Conservation (phyloP, 176 grass and related monocot genomes). For the Hordeum marinum region DNA sequence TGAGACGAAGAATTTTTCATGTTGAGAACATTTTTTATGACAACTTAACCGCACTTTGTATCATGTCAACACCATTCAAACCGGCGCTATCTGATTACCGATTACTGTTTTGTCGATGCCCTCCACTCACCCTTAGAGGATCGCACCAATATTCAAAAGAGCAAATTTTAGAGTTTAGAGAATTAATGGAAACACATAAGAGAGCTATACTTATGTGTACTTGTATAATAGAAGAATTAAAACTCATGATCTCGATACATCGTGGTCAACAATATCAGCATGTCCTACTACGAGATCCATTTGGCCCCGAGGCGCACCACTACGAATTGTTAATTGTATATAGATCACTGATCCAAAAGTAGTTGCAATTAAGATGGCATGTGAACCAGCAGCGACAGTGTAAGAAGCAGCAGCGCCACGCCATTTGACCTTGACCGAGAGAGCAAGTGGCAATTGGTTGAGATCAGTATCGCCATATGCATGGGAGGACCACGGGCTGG, state of each 20-base stretch:
- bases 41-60: too few species aligned
- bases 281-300: constrained; percentile 4
- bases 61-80: too few species aligned
- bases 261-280: constrained; percentile 4
- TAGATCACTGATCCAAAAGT: background rate
- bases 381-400: constrained; percentile 23
- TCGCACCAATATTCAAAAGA: too few species aligned
- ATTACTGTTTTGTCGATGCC: too few species aligned
- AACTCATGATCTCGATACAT: background rate
- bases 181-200: too few species aligned
- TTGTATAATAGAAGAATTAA: background rate
- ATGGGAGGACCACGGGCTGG: constrained; percentile 31
- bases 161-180: too few species aligned
- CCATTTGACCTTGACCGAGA: constrained; percentile 1
- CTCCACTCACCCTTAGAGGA: too few species aligned
- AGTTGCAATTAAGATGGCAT: constrained; percentile 23
- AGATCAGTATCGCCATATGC: background rate
- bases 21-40: too few species aligned
- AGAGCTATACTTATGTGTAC: too few species aligned
- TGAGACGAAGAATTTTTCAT: too few species aligned
- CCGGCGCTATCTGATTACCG: too few species aligned
- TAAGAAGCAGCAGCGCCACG: background rate
- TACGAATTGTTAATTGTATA: background rate
- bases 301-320: background rate
- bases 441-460: constrained; percentile 23